phyloP scores from a whole-genome alignment of 352 stramenopile species.

The Achlya hypogyna region DNA sequence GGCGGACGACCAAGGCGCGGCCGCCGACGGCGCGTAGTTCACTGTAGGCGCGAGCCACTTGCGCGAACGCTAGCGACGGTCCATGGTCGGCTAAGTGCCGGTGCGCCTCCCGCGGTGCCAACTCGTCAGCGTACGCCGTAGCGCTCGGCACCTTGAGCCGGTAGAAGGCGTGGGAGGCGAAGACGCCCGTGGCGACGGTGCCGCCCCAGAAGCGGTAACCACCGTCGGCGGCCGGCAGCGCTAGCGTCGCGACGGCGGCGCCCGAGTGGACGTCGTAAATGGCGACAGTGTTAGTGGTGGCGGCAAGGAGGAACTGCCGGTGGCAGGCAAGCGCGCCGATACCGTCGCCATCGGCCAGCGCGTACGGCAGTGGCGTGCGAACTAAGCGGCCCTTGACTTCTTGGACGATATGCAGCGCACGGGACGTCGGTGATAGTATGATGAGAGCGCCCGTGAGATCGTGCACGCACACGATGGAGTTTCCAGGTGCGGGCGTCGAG shows the following conservation, averaged over 20 bases:
- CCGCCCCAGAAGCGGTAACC: constrained; percentile 40
- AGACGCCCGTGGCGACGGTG: constrained; percentile 51
- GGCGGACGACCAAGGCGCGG: too few species aligned
- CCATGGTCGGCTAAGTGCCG: constrained; percentile 42
- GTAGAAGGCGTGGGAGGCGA: constrained; percentile 46
- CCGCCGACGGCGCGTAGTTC: constrained; percentile 59
- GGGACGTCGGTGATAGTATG: constrained; percentile 29
- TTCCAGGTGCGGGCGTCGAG: constrained; percentile 10
- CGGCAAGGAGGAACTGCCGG: constrained; percentile 34
- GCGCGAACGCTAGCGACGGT: constrained; percentile 40
- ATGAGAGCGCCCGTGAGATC: constrained; percentile 72
- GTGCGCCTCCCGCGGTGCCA: constrained; percentile 30
- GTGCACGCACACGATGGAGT: constrained; percentile 37
- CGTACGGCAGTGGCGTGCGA: not conserved
- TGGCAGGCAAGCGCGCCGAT: constrained; percentile 28
- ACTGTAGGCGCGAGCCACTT: constrained; percentile 28
- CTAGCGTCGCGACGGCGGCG: constrained; percentile 29
- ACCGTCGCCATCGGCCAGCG: constrained; percentile 17
- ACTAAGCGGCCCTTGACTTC: constrained; percentile 19
- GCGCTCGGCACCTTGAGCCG: constrained; percentile 44
- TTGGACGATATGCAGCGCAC: constrained; percentile 35
- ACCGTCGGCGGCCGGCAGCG: constrained; percentile 25
- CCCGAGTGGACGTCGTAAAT: constrained; percentile 55
- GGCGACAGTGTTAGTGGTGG: constrained; percentile 20
- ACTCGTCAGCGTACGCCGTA: constrained; percentile 29